phyloP scores from a whole-genome alignment of 2,329 filamentous ascomycete species.

The Drechslerella dactyloides region DNA sequence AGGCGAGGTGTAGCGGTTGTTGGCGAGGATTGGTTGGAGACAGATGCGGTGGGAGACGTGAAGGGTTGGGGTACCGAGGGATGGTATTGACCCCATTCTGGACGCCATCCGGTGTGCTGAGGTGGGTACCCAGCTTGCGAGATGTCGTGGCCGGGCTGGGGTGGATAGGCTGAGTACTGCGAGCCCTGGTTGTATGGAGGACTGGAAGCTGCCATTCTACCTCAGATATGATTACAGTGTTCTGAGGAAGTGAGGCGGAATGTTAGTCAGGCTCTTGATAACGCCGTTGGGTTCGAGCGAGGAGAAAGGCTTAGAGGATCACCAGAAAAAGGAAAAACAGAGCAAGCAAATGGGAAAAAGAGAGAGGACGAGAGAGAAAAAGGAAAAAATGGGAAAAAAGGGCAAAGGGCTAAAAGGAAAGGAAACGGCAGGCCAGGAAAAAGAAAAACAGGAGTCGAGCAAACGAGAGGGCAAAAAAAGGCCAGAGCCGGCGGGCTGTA shows the following conservation, averaged over 20 bases:
- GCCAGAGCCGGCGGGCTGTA: no score
- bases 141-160: conserved; percentile 48
- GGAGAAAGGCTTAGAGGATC: conserved; percentile 37
- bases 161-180: conserved; percentile 49
- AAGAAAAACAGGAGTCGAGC: conserved; percentile 5
- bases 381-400: conserved; percentile 10
- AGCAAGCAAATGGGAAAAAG: conserved; percentile 41
- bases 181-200: conserved; percentile 49
- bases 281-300: conserved; percentile 25
- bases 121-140: conserved; percentile 45
- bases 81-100: conserved; percentile 52
- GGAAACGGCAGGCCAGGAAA: conserved; percentile 38
- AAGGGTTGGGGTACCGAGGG: conserved; percentile 46
- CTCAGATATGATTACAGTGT: conserved; percentile 31
- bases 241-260: conserved; percentile 18
- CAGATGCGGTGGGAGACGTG: conserved; percentile 55
- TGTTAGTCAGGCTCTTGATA: conserved; percentile 38
- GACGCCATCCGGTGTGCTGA: conserved; percentile 44
- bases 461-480: background rate
- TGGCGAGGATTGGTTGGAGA: conserved; percentile 50
- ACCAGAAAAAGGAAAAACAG: conserved; percentile 49
- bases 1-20: conserved; percentile 46
- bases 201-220: conserved; percentile 51
- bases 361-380: conserved; percentile 20
- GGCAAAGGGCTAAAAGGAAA: conserved; percentile 10